A percentile compares a stretch with the other conserved stretches of the same genome.
phyloP scores from a whole-genome alignment of 768 basidiomycete species.

The Vararia minispora region DNA sequence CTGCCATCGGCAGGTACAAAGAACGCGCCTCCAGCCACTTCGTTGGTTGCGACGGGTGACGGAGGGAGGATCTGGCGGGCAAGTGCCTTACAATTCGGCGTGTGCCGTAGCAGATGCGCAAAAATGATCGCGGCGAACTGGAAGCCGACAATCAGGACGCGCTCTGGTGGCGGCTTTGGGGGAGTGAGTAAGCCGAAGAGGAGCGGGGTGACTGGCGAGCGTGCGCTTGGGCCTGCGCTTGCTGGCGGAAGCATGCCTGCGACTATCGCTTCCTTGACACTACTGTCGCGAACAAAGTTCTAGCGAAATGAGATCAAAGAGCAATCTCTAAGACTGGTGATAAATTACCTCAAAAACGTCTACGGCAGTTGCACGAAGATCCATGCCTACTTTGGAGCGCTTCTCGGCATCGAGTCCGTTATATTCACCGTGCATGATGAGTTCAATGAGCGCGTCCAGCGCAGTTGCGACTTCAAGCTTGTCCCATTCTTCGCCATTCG shows the following conservation, averaged over 20 bases:
- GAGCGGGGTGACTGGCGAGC: conserved; percentile 50
- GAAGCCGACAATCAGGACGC: conserved; percentile 46
- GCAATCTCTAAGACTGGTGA: background rate
- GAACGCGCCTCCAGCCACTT: conserved; percentile 31
- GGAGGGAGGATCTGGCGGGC: conserved; percentile 57
- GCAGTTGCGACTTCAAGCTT: conserved; percentile 72
- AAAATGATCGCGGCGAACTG: conserved; percentile 74
- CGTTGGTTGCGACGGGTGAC: conserved; percentile 20
- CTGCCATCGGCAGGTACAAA: conserved; percentile 66
- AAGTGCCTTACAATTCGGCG: conserved; percentile 48
- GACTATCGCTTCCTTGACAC: conserved; percentile 56
- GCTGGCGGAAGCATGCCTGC: conserved; percentile 61
- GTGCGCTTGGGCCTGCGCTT: conserved; percentile 19
- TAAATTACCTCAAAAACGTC: conserved; percentile 71
- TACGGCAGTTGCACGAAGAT: conserved; percentile 67
- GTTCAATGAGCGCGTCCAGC: conserved; percentile 71
- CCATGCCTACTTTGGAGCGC: conserved; percentile 54
- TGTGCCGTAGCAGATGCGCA: conserved; percentile 63
- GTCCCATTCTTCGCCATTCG: conserved; percentile 91
- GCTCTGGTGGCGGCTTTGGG: conserved; percentile 50
- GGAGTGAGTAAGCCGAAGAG: conserved; percentile 55
- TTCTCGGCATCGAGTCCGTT: conserved; percentile 50
- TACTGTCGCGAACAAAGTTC: conserved; percentile 73
- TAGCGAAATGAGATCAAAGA: conserved; percentile 17
- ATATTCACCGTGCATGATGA: conserved; percentile 83